Base-by-base conservation (phyloP, 805 yeast species). In the Candida jianshihensis region DNA sequence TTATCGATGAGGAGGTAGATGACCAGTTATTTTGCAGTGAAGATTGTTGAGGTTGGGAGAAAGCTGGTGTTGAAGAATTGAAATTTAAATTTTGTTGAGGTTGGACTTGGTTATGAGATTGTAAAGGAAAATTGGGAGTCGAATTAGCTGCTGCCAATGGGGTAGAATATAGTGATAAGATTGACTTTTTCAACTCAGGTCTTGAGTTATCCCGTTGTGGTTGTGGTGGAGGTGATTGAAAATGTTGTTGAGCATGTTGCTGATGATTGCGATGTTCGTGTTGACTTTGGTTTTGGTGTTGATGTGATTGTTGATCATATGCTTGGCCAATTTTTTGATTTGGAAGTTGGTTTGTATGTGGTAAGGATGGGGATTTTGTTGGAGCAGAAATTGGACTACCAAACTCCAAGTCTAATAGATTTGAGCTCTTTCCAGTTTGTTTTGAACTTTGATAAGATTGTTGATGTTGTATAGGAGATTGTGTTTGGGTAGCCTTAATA, bases 131-230 rank as follows among this genome's bases (percentile, higher is more conserved):
- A 33, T 33, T 47, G 27, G 56, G 53, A 3, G 52, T 44, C 9
- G 51, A 46, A 19, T 32, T 41, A 13, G 54, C 32, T 8, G 46
- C 36, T 13, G 47, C 47, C 31, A 44, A 35, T 6, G 70, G 83
- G 2, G 84, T 73, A 1, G 94, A 75, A 57, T 92, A 92, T 36
- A 92, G 69, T 18, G 97, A 87, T 40, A 92, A 63, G 41, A 92
- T 92, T 1, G 96, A 86, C 61, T 86, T 86, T 55, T 92, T 92
- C 58, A 92, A 70, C 53, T 90, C 97, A 4, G 92, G 90, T 52
- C 96, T 71, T 24, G 69, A 38, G 41, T 36, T 43, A 24, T 53
- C 47, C 34, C 36, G 46, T 46, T 31, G 43, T 34, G 19, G 18
- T 16, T 38, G 39, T 15, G 19, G 38, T 12, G n/a, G 38, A 11